Evolutionary conservation across 345 rosid genomes (phyloP), one percentile per base, ranked within the genome.

Genomic region (Lumnitzera racemosa): DNA sequence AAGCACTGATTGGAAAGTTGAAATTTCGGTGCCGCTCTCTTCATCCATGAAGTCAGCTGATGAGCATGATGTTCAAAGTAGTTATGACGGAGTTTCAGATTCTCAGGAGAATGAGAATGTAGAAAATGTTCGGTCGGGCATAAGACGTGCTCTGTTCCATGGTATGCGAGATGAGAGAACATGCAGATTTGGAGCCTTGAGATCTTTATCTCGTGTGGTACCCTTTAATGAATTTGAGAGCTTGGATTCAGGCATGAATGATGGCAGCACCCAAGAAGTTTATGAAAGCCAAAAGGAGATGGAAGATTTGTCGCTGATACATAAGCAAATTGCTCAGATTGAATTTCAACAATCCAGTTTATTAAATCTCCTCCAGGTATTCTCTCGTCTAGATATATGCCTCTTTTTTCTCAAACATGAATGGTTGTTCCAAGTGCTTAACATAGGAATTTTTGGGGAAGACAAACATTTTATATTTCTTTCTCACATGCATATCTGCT

Each of bases 331-430:
- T 60, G 72, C 83, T 61, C 91, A 81, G 79, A 94, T 94, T 59
- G 97, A 94, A 63, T 74, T 82, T 70, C 99, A 84, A 73, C 97
- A 94, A 65, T 81, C 91, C 15, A 76, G 80, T 80, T 81, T 94
- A 43, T 64, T 86, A 15, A 73, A 76, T 69, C 88, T 88, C 59
- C 89, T 94, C 47, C 97, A 94, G 96, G 99, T 94, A 74, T 64
- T 54, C 46, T 55, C 58, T 17, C 59, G 20, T 59, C 62, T 56
- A 53, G 59, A 13, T 14, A 2, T 71, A 31, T 55, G 5, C 31
- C 4, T 11, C 51, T 51, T 46, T 9, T 36, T 36, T 36, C 43
- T 36, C 43, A 9, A 36, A 36, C 11, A 9, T 36, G 43, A 36
- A 36, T 5, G 1, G 43, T 36, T 27, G 31, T 27, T 27, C 31